Evolutionary conservation across 139 green algal genomes (phyloP).

Genomic region (Eudorina sp.): DNA sequence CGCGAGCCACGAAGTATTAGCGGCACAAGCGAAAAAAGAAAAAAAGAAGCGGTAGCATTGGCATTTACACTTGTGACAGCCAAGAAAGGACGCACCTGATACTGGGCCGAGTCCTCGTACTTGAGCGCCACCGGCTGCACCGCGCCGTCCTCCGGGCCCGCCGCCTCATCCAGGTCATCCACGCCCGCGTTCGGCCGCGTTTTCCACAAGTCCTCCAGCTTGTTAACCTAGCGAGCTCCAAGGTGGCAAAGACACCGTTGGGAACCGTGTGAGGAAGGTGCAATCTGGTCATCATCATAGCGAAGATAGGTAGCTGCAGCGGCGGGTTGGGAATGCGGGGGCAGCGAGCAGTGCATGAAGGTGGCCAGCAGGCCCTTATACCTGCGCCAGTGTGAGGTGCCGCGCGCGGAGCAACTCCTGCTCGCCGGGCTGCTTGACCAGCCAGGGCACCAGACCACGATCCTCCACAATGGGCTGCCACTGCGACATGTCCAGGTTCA

Average conservation of each 20-base stretch:
- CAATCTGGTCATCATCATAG: no score
- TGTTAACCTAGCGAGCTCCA: constrained; percentile 70
- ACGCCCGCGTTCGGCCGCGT: constrained; percentile 78
- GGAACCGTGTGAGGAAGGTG: no score
- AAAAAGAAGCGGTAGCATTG: no score
- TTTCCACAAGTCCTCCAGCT: constrained; percentile 90
- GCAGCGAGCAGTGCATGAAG: no score
- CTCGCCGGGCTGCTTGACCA: constrained; percentile 88
- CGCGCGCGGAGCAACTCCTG: constrained; percentile 79
- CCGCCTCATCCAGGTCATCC: constrained; percentile 82
- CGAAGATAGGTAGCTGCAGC: no score
- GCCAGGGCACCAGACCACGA: constrained; percentile 80
- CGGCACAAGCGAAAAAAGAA: no score
- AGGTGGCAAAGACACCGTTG: no score
- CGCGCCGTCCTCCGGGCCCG: constrained; percentile 12
- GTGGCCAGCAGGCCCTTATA: no score
- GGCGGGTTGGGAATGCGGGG: no score
- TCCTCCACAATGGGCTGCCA: constrained; percentile 96
- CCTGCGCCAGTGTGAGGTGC: constrained; percentile 80
- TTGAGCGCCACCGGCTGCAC: constrained; percentile 83
- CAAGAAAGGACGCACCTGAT: constrained; percentile 80
- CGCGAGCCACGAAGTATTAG: no score
- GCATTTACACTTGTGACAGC: no score
- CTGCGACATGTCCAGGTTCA: constrained; percentile 74
- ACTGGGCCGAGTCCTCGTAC: constrained; percentile 95